Evolutionary conservation across 2,329 filamentous ascomycete genomes (phyloP).

Genomic region (Venturia nashicola): DNA sequence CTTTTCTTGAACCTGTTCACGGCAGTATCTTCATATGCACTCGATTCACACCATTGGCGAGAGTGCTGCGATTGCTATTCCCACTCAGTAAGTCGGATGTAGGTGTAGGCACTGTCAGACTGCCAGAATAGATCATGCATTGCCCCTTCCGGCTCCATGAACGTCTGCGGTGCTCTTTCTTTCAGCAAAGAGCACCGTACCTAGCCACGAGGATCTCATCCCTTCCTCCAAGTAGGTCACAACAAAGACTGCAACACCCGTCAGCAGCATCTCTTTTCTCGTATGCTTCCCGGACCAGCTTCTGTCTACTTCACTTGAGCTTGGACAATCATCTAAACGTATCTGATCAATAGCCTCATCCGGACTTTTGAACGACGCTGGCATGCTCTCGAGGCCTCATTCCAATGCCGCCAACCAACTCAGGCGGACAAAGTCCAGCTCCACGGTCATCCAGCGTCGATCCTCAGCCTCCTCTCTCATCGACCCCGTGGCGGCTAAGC

Average conservation of each 20-base stretch:
- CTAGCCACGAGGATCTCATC: conserved; percentile 2
- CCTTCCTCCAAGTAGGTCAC: background rate
- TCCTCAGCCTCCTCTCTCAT: conserved; percentile 10
- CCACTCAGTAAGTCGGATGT: background rate
- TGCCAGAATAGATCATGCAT: background rate
- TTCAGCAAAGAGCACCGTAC: background rate
- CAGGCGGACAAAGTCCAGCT: conserved; percentile 21
- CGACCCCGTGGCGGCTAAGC: conserved; percentile 19
- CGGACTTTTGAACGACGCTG: background rate
- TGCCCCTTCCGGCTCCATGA: background rate
- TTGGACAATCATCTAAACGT: background rate
- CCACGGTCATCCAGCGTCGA: conserved; percentile 14
- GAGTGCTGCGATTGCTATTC: background rate
- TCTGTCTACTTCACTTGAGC: background rate
- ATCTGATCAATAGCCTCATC: conserved; percentile 3
- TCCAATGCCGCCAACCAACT: conserved; percentile 18
- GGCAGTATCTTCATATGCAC: background rate
- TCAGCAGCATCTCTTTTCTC: conserved; percentile 5
- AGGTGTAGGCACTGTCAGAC: background rate
- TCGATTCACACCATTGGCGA: background rate
- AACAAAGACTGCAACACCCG: conserved; percentile 1
- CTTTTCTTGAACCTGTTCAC: background rate
- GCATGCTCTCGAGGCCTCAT: conserved; percentile 20
- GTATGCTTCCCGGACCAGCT: background rate
- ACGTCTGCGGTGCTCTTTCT: background rate